These are phyloP conservation scores for Thielaviopsis ethacetica DNA, from an alignment of 2,329 filamentous ascomycete species.

Conservation along the genomic window DNA sequence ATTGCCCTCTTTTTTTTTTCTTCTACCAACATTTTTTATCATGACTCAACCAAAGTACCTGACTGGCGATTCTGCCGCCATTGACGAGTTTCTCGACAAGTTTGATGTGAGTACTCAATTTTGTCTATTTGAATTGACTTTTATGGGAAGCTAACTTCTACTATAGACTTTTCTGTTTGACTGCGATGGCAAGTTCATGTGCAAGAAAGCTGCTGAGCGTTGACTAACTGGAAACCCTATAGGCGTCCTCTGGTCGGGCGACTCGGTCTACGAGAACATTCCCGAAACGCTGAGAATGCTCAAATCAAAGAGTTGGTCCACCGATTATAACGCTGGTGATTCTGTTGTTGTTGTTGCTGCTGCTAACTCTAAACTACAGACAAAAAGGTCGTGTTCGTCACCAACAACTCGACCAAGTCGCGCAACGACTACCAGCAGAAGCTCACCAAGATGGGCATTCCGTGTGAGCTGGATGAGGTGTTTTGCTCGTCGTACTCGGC, in stretches of 20 bases:
- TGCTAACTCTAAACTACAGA: constrained; percentile 30
- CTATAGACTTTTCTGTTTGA: constrained; percentile 79
- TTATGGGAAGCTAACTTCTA: constrained; percentile 12
- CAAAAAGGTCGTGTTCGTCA: constrained; percentile 89
- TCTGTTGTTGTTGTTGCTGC: constrained; percentile 1
- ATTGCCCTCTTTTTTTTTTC: neutral
- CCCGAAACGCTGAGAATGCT: constrained; percentile 75
- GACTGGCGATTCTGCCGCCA: constrained; percentile 60
- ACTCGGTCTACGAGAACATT: constrained; percentile 71
- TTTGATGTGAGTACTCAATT: constrained; percentile 62
- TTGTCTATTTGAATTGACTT: neutral
- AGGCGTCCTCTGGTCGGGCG: constrained; percentile 95
- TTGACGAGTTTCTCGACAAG: constrained; percentile 69
- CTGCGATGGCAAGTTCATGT: constrained; percentile 61
- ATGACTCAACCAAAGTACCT: constrained; percentile 43
- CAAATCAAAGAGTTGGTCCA: constrained; percentile 51
- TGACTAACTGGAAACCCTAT: constrained; percentile 10
- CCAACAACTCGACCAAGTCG: constrained; percentile 97
- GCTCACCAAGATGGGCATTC: constrained; percentile 65
- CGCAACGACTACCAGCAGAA: constrained; percentile 87
- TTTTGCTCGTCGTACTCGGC: constrained; percentile 93
- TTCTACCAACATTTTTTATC: neutral
- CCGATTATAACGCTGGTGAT: neutral
- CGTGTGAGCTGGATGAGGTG: constrained; percentile 69
- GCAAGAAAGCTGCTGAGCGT: neutral